These are phyloP conservation scores for Teunomyces funiuensis DNA, from an alignment of 805 yeast genomes.

Conservation along the genomic window DNA sequence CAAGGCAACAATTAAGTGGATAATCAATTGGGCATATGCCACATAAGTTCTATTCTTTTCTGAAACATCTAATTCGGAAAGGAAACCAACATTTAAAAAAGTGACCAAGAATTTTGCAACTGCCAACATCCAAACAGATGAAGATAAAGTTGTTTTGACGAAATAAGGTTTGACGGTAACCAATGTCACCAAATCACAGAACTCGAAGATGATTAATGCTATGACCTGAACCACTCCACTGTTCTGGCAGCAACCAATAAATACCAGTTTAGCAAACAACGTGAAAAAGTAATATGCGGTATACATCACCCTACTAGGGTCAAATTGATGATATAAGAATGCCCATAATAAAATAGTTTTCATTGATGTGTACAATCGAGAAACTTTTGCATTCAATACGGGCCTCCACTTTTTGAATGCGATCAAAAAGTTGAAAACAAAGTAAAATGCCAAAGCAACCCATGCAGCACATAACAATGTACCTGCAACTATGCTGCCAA, in stretches of 20 bases:
- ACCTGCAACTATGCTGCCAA: conserved; percentile 27
- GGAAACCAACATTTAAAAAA: conserved; percentile 44
- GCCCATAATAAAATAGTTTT: conserved; percentile 49
- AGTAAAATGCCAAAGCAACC: conserved; percentile 20
- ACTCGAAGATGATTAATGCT: conserved; percentile 36
- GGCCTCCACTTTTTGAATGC: conserved; percentile 18
- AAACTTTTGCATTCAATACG: conserved; percentile 18
- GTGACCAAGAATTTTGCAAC: conserved; percentile 40
- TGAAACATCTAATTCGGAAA: conserved; percentile 32
- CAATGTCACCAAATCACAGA: conserved; percentile 22
- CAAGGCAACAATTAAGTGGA: conserved; percentile 37
- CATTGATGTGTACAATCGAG: conserved; percentile 47
- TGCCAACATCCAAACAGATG: conserved; percentile 35
- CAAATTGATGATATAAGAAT: conserved; percentile 41
- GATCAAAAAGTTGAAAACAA: conserved; percentile 28
- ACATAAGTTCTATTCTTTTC: conserved; percentile 42
- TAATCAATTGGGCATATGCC: conserved; percentile 42
- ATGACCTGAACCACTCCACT: conserved; percentile 47
- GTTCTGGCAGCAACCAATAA: conserved; percentile 45
- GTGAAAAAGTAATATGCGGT: conserved; percentile 36
- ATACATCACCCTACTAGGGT: conserved; percentile 42
- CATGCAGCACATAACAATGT: conserved; percentile 27
- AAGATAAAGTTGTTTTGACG: conserved; percentile 25
- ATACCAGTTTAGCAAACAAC: conserved; percentile 33
- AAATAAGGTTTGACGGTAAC: conserved; percentile 28